Conservation (phyloP, 495 filamentous ascomycete genomes). For the Podospora bellae-mahoneyi region DNA sequence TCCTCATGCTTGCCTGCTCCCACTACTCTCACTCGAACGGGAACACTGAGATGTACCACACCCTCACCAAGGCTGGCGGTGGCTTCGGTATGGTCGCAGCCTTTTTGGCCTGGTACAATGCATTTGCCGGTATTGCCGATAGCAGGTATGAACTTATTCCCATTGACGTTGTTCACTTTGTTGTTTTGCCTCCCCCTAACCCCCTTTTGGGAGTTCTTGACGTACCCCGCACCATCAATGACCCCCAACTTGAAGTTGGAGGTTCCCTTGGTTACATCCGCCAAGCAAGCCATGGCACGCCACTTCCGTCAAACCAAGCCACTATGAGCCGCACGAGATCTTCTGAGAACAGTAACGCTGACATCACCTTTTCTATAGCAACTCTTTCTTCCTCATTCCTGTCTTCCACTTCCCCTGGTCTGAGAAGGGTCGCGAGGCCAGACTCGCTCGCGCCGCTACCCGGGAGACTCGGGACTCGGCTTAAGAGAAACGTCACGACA, state of each 20-base stretch:
- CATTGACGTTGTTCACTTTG: conserved; percentile 18
- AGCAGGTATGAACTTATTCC: conserved; percentile 56
- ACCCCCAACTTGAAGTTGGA: conserved; percentile 8
- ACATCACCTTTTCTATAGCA: conserved; percentile 38
- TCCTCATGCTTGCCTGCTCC: conserved; percentile 78
- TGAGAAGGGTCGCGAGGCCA: conserved; percentile 68
- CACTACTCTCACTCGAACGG: conserved; percentile 54
- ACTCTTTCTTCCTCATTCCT: conserved; percentile 93
- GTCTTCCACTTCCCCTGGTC: conserved; percentile 98
- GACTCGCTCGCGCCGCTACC: conserved; percentile 38
- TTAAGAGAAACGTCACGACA: neutral
- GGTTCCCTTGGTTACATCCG: conserved; percentile 16
- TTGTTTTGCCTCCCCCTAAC: neutral
- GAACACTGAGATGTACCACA: conserved; percentile 20
- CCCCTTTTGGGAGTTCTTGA: neutral
- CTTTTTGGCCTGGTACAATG: conserved; percentile 96
- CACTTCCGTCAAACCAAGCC: conserved; percentile 23
- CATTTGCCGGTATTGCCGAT: conserved; percentile 91
- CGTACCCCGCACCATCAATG: neutral
- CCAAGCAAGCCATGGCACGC: conserved; percentile 27
- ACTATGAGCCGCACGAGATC: conserved; percentile 11
- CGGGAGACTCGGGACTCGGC: conserved; percentile 26
- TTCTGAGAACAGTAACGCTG: conserved; percentile 14
- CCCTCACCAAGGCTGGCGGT: conserved; percentile 73
- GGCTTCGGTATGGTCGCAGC: conserved; percentile 84